Evolutionary conservation across 1,284 basidiomycete genomes (phyloP).

Genomic region (Moesziomyces sp.): DNA sequence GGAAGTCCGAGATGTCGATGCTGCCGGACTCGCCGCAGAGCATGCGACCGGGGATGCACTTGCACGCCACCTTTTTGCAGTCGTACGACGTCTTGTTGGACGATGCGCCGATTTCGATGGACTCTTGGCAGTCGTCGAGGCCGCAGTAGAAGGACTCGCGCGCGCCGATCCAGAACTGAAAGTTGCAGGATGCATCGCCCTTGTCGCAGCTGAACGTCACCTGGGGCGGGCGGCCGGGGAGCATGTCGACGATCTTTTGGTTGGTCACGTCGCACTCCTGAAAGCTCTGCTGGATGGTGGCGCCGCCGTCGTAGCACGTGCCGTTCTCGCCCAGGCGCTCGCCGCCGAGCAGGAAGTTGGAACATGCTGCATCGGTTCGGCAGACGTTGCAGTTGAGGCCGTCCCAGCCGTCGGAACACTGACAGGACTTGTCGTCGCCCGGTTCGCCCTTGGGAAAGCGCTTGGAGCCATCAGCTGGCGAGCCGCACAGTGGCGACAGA

Average conservation of each 20-base stretch:
- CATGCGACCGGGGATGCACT: conserved; percentile 90
- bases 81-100: conserved; percentile 70
- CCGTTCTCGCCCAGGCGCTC: conserved; percentile 74
- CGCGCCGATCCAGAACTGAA: conserved; percentile 87
- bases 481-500: conserved; percentile 80
- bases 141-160: conserved; percentile 96
- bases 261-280: conserved; percentile 97
- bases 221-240: conserved; percentile 87
- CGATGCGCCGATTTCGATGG: conserved; percentile 34
- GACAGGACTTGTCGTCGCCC: conserved; percentile 72
- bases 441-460: conserved; percentile 72
- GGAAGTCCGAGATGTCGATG: conserved; percentile 95
- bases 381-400: conserved; percentile 82
- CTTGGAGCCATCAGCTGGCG: conserved; percentile 85
- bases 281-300: conserved; percentile 89
- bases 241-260: conserved; percentile 87
- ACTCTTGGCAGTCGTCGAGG: conserved; percentile 76
- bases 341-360: conserved; percentile 49
- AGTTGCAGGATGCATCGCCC: conserved; percentile 50
- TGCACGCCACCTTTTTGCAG: conserved; percentile 78
- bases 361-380: conserved; percentile 38
- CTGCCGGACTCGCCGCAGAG: conserved; percentile 95
- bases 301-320: conserved; percentile 92
- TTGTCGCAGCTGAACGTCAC: conserved; percentile 79
- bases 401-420: conserved; percentile 92